These are phyloP conservation scores for Trichoderma hamatum DNA, from an alignment of 2,329 filamentous ascomycete genomes.

Conservation along the genomic window DNA sequence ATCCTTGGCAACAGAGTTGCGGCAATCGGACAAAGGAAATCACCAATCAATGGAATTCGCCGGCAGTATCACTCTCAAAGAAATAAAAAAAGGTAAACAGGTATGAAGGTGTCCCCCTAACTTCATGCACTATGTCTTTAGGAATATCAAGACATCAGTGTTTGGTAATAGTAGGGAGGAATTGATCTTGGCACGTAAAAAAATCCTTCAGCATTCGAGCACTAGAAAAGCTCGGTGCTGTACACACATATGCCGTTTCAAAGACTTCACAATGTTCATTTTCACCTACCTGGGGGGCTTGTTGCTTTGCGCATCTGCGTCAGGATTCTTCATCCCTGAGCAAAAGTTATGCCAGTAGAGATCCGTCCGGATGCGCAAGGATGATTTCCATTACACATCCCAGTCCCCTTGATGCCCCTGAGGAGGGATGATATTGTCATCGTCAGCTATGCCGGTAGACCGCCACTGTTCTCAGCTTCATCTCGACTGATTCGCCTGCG, in stretches of 20 bases:
- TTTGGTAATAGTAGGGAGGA: slow-evolving; percentile 62
- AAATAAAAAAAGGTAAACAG: background rate
- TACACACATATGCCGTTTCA: slow-evolving; percentile 61
- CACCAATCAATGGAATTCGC: background rate
- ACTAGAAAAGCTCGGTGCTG: slow-evolving; percentile 55
- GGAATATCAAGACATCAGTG: slow-evolving; percentile 48
- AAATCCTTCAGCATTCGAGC: slow-evolving; percentile 59
- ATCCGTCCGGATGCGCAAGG: background rate
- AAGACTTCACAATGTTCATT: background rate
- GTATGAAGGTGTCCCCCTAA: slow-evolving; percentile 49
- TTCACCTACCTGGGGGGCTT: slow-evolving; percentile 1
- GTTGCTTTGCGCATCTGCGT: background rate
- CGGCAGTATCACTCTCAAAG: background rate
- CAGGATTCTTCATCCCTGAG: slow-evolving; percentile 6
- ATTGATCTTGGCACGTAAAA: slow-evolving; percentile 58
- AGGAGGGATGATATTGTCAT: background rate
- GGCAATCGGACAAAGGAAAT: background rate
- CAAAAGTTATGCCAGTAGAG: background rate
- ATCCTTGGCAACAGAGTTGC: background rate
- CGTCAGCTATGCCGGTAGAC: background rate
- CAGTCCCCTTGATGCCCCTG: background rate
- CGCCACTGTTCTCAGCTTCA: background rate
- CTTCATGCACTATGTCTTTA: slow-evolving; percentile 59
- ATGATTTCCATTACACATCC: background rate
- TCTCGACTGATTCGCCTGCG: background rate